Conservation (phyloP, 345 rosid genomes). For the Viola odorata region DNA sequence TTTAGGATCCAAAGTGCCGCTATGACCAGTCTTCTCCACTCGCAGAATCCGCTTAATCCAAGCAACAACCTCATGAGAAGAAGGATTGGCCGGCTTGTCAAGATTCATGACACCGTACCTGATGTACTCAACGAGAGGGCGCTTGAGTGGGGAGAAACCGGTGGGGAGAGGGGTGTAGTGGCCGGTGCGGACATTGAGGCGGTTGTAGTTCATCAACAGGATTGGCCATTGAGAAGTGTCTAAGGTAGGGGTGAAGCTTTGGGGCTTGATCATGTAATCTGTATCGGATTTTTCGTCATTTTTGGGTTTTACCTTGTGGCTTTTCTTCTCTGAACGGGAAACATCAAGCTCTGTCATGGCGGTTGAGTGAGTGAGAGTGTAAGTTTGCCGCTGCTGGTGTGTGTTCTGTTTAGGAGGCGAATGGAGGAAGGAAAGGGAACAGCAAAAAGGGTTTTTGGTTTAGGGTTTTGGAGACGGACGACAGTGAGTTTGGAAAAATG, state of each 20-base stretch:
- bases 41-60: conserved; percentile 90
- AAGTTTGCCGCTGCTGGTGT: too few relatives aligned
- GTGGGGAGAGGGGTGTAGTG: conserved; percentile 85
- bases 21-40: conserved; percentile 87
- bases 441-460: too few relatives aligned
- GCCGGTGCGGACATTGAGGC: conserved; percentile 90
- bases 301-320: conserved; percentile 28
- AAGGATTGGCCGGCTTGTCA: conserved; percentile 91
- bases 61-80: conserved; percentile 95
- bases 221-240: conserved; percentile 91
- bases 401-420: too few relatives aligned
- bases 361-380: too few relatives aligned
- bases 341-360: conserved; percentile 58
- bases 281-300: conserved; percentile 8
- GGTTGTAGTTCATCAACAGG: conserved; percentile 81
- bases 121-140: conserved; percentile 74
- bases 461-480: too few relatives aligned
- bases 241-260: conserved; percentile 58
- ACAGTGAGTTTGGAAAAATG: too few relatives aligned
- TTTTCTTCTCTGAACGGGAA: conserved; percentile 60
- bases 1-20: conserved; percentile 94
- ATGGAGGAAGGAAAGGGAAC: too few relatives aligned
- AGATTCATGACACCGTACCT: conserved; percentile 80
- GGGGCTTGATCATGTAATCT: conserved; percentile 81
- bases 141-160: conserved; percentile 84